Percentiles rank a stretch among this genome's conserved stretches.
Conservation (phyloP, 306 rosid species). For the Citrullus mucosospermus region DNA sequence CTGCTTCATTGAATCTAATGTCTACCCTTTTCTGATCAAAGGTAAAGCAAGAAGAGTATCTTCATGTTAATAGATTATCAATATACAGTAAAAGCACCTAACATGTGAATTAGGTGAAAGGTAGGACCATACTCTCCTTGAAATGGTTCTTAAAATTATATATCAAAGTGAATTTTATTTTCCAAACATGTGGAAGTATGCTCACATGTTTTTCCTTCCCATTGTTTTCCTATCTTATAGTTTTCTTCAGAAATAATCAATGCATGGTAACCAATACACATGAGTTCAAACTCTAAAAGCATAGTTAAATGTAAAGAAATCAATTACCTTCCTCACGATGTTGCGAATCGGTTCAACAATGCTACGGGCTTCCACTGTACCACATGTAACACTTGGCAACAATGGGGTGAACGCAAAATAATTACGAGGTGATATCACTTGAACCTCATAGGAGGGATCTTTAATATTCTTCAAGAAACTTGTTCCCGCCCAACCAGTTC, state of each 20-base stretch:
- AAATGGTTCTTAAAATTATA: neutral
- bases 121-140: neutral
- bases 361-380: conserved; percentile 91
- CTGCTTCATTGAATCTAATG: conserved; percentile 62
- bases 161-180: neutral
- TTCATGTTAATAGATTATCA: neutral
- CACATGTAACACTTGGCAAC: conserved; percentile 90
- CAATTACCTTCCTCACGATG: conserved; percentile 54
- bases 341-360: conserved; percentile 85
- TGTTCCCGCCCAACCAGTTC: conserved; percentile 99
- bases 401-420: conserved; percentile 90
- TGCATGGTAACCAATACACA: neutral
- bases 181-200: neutral
- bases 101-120: neutral
- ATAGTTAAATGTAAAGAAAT: neutral
- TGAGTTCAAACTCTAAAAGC: neutral
- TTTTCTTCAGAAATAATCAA: neutral
- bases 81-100: neutral
- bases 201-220: neutral
- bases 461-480: conserved; percentile 72
- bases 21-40: conserved; percentile 51
- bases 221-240: neutral
- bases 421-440: conserved; percentile 82
- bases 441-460: conserved; percentile 57
- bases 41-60: conserved; percentile 3